phyloP scores from a whole-genome alignment of 1,284 basidiomycete species.

The Cutaneotrichosporon sp. region DNA sequence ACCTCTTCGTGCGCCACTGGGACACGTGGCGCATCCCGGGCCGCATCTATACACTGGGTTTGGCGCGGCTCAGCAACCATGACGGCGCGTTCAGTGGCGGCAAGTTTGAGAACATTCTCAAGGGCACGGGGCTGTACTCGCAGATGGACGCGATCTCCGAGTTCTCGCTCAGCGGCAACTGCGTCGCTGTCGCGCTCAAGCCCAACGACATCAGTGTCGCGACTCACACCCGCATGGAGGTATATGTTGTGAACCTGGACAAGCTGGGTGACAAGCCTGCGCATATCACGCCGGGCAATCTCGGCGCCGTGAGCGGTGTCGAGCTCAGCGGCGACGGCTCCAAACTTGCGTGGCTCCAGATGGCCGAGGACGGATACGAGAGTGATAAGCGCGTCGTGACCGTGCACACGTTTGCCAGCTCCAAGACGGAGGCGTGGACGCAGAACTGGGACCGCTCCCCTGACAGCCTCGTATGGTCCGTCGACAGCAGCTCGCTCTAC shows the following conservation, averaged over 20 bases:
- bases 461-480: conserved; percentile 66
- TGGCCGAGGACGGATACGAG: conserved; percentile 83
- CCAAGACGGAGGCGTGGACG: conserved; percentile 53
- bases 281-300: conserved; percentile 70
- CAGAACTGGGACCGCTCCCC: conserved; percentile 81
- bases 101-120: conserved; percentile 62
- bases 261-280: conserved; percentile 19
- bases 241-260: conserved; percentile 50
- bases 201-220: conserved; percentile 70
- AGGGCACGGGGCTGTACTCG: conserved; percentile 62
- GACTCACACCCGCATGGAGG: conserved; percentile 55
- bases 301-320: conserved; percentile 74
- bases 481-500: conserved; percentile 68
- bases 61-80: conserved; percentile 48
- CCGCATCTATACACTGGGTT: conserved; percentile 54
- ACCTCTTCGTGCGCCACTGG: conserved; percentile 78
- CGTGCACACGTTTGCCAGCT: conserved; percentile 60
- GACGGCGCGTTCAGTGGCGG: conserved; percentile 34
- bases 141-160: conserved; percentile 73
- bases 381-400: conserved; percentile 65
- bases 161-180: conserved; percentile 59
- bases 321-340: conserved; percentile 66
- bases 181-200: conserved; percentile 80
- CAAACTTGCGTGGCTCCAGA: conserved; percentile 80
- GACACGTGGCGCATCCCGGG: conserved; percentile 80